A percentile compares a stretch with the other conserved stretches of the same genome.
Conservation (phyloP, 2,329 filamentous ascomycete genomes). For the Colletotrichum neosansevieriae region DNA sequence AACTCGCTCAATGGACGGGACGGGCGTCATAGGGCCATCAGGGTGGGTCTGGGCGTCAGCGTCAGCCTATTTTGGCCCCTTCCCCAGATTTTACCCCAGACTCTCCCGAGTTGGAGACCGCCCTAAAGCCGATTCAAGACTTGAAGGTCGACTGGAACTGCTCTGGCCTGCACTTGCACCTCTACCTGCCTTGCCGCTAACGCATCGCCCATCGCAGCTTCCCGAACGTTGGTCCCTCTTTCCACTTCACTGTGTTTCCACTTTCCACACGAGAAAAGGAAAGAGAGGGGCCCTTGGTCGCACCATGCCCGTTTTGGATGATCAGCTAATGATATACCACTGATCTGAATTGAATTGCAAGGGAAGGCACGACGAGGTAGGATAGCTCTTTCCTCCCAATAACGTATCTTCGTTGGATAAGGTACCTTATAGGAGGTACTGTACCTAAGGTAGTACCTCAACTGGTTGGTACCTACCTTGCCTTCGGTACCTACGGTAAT, state of each 20-base stretch:
- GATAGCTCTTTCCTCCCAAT: not conserved
- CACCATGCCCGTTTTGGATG: slow-evolving; percentile 34
- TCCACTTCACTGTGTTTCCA: not conserved
- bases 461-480: no score
- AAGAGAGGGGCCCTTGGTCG: not conserved
- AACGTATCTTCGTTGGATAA: not conserved
- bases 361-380: not conserved
- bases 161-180: not conserved
- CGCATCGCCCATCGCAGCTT: slow-evolving; percentile 7
- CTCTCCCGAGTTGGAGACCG: slow-evolving; percentile 29
- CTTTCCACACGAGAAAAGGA: not conserved
- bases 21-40: not conserved
- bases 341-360: not conserved
- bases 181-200: not conserved
- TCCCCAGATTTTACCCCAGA: slow-evolving; percentile 41
- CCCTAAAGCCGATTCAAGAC: slow-evolving; percentile 35
- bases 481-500: no score
- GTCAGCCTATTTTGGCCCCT: not conserved
- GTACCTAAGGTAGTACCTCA: not conserved
- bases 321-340: slow-evolving; percentile 22
- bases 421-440: not conserved
- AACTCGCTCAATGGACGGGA: not conserved
- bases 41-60: slow-evolving; percentile 12
- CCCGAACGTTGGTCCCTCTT: slow-evolving; percentile 4
- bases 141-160: not conserved